Conservation (phyloP, 495 filamentous ascomycete species). For the Hypoxylon lienhwacheense region DNA sequence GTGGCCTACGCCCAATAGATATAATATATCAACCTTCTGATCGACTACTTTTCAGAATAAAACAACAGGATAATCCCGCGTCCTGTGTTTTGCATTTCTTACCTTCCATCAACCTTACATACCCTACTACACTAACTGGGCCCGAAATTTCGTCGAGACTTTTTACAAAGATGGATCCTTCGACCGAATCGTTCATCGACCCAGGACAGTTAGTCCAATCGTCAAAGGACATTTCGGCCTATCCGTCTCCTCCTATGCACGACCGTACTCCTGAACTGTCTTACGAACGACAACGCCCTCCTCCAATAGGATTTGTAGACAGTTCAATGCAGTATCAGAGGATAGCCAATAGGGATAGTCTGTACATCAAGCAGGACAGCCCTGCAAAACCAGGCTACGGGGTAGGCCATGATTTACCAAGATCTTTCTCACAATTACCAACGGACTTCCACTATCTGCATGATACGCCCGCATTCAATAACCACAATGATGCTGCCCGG, state of each 20-base stretch:
- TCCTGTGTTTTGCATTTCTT: constrained; percentile 4
- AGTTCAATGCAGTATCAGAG: constrained; percentile 1
- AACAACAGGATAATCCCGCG: not conserved
- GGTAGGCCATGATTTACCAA: not conserved
- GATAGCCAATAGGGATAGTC: not conserved
- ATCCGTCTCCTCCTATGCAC: not conserved
- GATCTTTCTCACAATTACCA: constrained; percentile 3
- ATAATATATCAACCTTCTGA: not conserved
- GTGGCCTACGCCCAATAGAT: too few species aligned
- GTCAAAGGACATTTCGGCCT: not conserved
- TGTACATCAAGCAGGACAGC: not conserved
- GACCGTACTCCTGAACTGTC: not conserved
- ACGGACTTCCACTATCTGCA: constrained; percentile 3
- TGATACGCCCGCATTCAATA: not conserved
- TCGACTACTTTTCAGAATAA: not conserved
- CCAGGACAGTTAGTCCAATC: constrained; percentile 5
- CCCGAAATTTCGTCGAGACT: not conserved
- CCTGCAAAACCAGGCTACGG: constrained; percentile 2
- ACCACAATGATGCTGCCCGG: not conserved
- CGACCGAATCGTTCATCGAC: constrained; percentile 4
- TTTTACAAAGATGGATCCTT: constrained; percentile 21
- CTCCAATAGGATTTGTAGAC: constrained; percentile 13
- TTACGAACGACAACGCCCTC: constrained; percentile 1
- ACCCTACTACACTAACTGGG: not conserved
- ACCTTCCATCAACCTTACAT: not conserved